Evolutionary conservation across 371 early-diverging fungal species (phyloP), one percentile per base, ranked within the genome.

Genomic region (Funneliformis caledonium): DNA sequence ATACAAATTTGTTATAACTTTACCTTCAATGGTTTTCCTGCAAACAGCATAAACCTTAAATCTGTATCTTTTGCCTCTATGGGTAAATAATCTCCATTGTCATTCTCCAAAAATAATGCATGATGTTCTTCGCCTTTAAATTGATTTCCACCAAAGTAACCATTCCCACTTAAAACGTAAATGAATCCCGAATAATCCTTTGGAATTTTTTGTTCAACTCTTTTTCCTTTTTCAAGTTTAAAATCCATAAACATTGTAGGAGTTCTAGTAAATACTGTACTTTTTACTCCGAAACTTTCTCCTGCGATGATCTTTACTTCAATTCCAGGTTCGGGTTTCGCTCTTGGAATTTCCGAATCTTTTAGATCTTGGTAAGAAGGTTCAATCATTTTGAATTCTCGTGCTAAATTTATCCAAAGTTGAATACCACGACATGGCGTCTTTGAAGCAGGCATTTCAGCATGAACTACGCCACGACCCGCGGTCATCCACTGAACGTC

Each of bases 271-370:
- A 85, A 82, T n/a, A 94, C 91, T 1, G 88, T 84, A 37, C 91
- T 89, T 61, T 87, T 83, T 37, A 86, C 86, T 42, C 92, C 94
- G 72, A 89, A 88, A 5, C 88, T 86, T 78, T 91, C 89, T 19
- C 95, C 95, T 1, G 95, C 93, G 82, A 95, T 94, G 26, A 95
- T 93, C 80, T 92, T 93, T 83, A 94, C 90, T n/a, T 85, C 83
- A 1, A 93, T 85, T 69, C 91, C 90, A 42, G 88, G 89, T 45
- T 86, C 83, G 4, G 87, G 83, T 8, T 33, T 22, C 0, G 84
- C 88, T 9, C 86, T 78, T 68, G 90, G 89, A 43, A 92, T 86
- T 61, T 87, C 64, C 11, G 11, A 22, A 74, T 88, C 89, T 26
- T 84, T 82, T 42, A 91, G 83, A 33, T 94, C 93, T 83, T 94